phyloP scores from a whole-genome alignment of 1,284 basidiomycete genomes.

The Fomitopsis betulina region DNA sequence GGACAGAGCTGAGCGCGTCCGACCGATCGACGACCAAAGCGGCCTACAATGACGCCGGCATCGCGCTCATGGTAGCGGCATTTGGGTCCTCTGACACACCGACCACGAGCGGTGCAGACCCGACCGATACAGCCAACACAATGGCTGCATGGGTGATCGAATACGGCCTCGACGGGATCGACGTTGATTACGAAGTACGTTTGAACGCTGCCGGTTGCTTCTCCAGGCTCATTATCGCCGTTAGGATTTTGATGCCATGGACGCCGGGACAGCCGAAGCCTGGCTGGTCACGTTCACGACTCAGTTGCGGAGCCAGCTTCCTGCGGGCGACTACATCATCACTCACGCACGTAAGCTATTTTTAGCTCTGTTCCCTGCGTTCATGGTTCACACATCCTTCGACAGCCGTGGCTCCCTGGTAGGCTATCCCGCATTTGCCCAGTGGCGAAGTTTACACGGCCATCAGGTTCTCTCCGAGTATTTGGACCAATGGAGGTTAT shows the following conservation, averaged over 20 bases:
- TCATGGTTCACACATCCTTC: not conserved
- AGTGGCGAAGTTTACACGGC: not conserved
- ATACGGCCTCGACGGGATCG: conserved; percentile 49
- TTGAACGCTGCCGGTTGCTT: no score
- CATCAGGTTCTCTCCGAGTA: conserved; percentile 45
- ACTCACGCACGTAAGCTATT: conserved; percentile 33
- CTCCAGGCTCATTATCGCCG: no score
- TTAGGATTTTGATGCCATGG: conserved; percentile 44
- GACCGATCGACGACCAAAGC: conserved; percentile 34
- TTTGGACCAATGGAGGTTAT: conserved; percentile 58
- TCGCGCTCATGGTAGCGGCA: conserved; percentile 42
- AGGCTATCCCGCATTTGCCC: not conserved
- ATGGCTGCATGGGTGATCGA: conserved; percentile 46
- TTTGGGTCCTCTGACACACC: conserved; percentile 50
- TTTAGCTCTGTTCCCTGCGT: not conserved
- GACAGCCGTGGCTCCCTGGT: conserved; percentile 48
- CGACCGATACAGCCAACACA: conserved; percentile 37
- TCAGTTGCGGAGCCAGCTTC: conserved; percentile 30
- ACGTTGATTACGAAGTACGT: conserved; percentile 51
- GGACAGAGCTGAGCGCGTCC: conserved; percentile 31
- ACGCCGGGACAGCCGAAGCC: conserved; percentile 34
- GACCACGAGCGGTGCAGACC: conserved; percentile 37
- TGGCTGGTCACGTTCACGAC: conserved; percentile 43
- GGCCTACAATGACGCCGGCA: conserved; percentile 41
- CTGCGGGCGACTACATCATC: conserved; percentile 29